A percentile compares a stretch with the other conserved stretches of the same genome.
These are phyloP conservation scores for Penstemon barbatus DNA, from an alignment of 257 asterid species.

Conservation along the genomic window DNA sequence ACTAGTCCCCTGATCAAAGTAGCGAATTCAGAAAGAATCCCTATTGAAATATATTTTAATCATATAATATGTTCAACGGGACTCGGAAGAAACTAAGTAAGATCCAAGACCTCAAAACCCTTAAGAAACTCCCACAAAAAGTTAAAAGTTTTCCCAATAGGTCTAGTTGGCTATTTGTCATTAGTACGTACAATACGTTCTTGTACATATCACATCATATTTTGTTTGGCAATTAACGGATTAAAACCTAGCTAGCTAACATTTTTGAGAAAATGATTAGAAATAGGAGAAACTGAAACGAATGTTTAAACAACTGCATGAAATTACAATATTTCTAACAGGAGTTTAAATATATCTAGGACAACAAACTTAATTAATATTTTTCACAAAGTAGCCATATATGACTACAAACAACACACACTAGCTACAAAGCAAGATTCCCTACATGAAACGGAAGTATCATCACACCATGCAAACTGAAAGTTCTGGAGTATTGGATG, in stretches of 20 bases:
- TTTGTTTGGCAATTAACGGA: not conserved
- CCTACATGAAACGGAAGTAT: not conserved
- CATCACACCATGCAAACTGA: slow-evolving; percentile 1
- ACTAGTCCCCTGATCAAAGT: no score
- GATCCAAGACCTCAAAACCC: no score
- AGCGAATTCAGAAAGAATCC: no score
- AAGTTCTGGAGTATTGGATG: no score
- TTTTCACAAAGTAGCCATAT: not conserved
- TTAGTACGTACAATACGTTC: not conserved
- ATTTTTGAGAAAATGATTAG: not conserved
- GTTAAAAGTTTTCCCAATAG: no score
- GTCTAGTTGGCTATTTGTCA: not conserved
- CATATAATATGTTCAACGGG: no score
- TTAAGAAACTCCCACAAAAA: no score
- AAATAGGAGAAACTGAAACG: not conserved
- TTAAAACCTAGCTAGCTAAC: not conserved
- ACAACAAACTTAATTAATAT: not conserved
- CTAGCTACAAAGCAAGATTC: not conserved
- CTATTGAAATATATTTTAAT: no score
- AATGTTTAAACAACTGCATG: not conserved
- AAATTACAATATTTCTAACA: not conserved
- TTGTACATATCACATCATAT: not conserved
- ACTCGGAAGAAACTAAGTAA: no score
- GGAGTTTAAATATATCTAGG: not conserved
- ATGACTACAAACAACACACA: slow-evolving; percentile 5